Base-by-base conservation (phyloP, 2,329 filamentous ascomycete species). In the Calonectria naviculata region DNA sequence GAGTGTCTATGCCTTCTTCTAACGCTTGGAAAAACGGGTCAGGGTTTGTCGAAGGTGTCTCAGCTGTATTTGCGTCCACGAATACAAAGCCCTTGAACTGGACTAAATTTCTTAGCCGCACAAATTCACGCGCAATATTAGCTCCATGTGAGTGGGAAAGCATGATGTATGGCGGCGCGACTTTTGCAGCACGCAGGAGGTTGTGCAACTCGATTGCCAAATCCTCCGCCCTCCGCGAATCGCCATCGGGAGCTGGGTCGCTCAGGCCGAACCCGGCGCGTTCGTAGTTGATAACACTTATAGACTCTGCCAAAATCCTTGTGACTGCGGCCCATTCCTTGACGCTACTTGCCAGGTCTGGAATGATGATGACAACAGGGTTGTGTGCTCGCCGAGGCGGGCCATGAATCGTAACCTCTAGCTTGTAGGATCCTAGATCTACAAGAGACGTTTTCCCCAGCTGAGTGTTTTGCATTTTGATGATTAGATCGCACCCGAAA, bases 81-180 rank as follows among this genome's bases (percentile, higher is more conserved):
- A 72, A 68, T 12, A 74, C 73, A 46, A 74, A 72, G 2, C 73
- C 73, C 38, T 74, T 74, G 29, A 74, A 74, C 9, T 72, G 62
- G 9, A 36, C 60, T 17, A 68, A 9, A 2, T 52, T 70, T n/a
- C 72, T 67, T 44, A 74, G 12, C 0, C 12, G 34, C 4, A 58
- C 21, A 28, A 74, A 74, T 10, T 74, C 66, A 10, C 46, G 52
- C 3, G 65, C 34, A 21, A 74, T 62, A 1, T 52, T 41, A 4
- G 44, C 26, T 3, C 72, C 66, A 4, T 58, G 58, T 0, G 60
- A 60, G 8, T 74, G 69, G 5, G 44, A 47, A 1, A 74, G 34
- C 6, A 74, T 26, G 34, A 74, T 74, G 21, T 74, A 74, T 2
- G 73, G 73, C 0, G 73, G 72, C 0, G 73, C 36, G 15, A 74